Base-by-base conservation (phyloP, 2,329 filamentous ascomycete species). In the Phoma sp. region DNA sequence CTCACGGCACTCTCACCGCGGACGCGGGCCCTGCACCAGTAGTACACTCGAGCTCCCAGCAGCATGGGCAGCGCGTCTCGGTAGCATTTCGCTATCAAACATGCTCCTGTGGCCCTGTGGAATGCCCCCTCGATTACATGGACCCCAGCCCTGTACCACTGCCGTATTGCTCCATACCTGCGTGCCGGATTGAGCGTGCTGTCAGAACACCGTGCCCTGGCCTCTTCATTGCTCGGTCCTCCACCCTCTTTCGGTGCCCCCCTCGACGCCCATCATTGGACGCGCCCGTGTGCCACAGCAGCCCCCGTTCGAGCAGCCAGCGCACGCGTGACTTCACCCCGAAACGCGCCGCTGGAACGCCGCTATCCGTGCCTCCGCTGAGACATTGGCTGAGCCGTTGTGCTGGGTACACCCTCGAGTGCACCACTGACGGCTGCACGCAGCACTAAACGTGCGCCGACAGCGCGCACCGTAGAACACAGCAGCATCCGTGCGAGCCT, bases 301-400 rank as follows among this genome's bases (percentile, higher is more conserved):
- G 71, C 63, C 46, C 64, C 68, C 66, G 61, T 69, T 67, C 64
- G 61, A 70, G 60, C 68, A 71, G 70, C 68, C 69, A 72, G 53
- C 69, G 64, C 73, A 76, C 74, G 74, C 74, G 72, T 76, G 73
- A 76, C 74, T 68, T 71, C 71, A 68, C 61, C 68, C 65, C 67
- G 62, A 76, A 74, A 75, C 74, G 73, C 70, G 64, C 71, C 70
- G 70, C 71, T 76, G 73, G 73, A 70, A 73, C 71, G 68, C 62
- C 65, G 57, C 68, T 61, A 63, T 60, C 68, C 67, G 68, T 68
- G 66, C 61, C 43, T 51, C 63, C 45, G 60, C 44, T 61, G 60
- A 60, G 60, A 65, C 70, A 76, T 75, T 76, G 74, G 70, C 66
- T 67, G 72, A 65, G 46, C 74, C 74, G 65, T 67, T 70, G 58